phyloP scores from a whole-genome alignment of 225 moss, liverwort and hornwort genomes.

The Marchantia paleacea region DNA sequence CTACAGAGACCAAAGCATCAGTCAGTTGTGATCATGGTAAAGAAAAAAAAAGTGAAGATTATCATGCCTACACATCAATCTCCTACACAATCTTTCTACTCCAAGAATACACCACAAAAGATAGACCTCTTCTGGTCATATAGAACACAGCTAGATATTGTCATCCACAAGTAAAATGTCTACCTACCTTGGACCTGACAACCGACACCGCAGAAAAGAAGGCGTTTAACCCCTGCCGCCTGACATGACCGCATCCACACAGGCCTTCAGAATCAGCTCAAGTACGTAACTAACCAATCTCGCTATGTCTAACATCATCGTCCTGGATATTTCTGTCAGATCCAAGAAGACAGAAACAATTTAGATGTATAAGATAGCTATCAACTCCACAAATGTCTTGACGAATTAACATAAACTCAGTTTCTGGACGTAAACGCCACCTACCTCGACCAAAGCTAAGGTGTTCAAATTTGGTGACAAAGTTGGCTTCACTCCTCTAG shows the following conservation, averaged over 20 bases:
- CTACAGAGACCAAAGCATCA: slow-evolving; percentile 34
- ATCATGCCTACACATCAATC: not conserved
- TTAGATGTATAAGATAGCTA: not conserved
- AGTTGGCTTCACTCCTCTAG: slow-evolving; percentile 95
- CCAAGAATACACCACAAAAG: not conserved
- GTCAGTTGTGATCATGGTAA: not conserved
- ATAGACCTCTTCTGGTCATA: not conserved
- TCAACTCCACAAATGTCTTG: not conserved
- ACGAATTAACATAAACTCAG: not conserved
- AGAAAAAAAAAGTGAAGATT: not conserved
- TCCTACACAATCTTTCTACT: too few relatives aligned
- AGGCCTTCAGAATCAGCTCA: slow-evolving; percentile 1
- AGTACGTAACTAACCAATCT: not conserved
- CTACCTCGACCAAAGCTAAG: slow-evolving; percentile 92
- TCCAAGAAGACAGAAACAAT: not conserved
- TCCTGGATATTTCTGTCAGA: not conserved
- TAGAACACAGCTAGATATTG: not conserved
- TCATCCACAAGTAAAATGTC: not conserved
- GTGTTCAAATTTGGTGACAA: slow-evolving; percentile 96
- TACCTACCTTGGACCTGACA: slow-evolving; percentile 93
- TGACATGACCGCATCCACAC: slow-evolving; percentile 17
- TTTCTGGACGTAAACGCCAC: not conserved
- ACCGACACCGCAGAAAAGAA: slow-evolving; percentile 97
- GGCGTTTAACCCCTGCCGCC: slow-evolving; percentile 96
- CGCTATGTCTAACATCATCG: not conserved